These are phyloP conservation scores for Vigna nakashimae DNA, from an alignment of 306 rosid genomes.

Conservation along the genomic window DNA sequence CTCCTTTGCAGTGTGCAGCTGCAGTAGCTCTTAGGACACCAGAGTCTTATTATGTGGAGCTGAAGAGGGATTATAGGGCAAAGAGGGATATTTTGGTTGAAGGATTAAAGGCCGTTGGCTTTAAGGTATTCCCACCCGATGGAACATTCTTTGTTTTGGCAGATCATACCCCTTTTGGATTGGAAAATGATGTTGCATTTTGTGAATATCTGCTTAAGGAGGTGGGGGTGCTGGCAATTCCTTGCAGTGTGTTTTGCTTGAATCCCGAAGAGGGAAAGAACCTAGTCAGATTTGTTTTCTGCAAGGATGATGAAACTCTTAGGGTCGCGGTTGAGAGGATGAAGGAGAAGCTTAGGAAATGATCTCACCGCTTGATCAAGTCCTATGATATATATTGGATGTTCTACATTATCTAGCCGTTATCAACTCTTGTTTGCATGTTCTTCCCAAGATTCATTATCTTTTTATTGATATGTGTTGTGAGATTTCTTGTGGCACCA, in stretches of 20 bases:
- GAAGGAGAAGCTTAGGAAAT: constrained; percentile 71
- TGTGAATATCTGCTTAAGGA: constrained; percentile 86
- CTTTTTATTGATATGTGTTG: not conserved
- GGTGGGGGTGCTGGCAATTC: constrained; percentile 90
- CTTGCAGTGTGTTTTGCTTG: constrained; percentile 80
- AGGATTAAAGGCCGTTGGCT: constrained; percentile 79
- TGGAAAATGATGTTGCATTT: constrained; percentile 73
- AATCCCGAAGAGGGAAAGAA: constrained; percentile 91
- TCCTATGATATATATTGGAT: not conserved
- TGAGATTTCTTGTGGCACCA: not conserved
- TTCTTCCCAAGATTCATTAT: not conserved
- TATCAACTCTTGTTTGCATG: not conserved
- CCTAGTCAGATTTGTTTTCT: constrained; percentile 81
- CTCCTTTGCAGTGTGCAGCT: constrained; percentile 82
- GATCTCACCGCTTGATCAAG: not conserved
- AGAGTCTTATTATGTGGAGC: too few relatives aligned
- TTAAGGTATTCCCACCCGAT: constrained; percentile 77
- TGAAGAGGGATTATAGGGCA: constrained; percentile 40
- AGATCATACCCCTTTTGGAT: constrained; percentile 90
- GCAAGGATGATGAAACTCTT: constrained; percentile 87
- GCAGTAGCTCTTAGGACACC: too few relatives aligned
- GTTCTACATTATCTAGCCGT: not conserved
- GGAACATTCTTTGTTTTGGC: constrained; percentile 83
- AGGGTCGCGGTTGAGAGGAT: constrained; percentile 76
- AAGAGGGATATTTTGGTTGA: constrained; percentile 83